phyloP scores from a whole-genome alignment of 306 rosid genomes.

The cucumber (Cucumis sativus) region DNA sequence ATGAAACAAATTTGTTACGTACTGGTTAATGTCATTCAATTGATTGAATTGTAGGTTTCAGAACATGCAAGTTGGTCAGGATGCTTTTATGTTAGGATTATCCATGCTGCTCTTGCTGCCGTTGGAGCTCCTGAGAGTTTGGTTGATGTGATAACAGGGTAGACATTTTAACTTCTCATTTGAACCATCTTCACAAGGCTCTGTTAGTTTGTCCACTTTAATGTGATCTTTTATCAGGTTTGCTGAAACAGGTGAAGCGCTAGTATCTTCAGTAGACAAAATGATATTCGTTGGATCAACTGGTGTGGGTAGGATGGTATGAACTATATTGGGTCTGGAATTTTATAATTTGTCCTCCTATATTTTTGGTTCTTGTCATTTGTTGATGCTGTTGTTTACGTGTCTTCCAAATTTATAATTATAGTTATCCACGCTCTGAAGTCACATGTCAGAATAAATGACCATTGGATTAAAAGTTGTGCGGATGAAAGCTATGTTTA shows the following conservation, averaged over 20 bases:
- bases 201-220: conserved; percentile 3
- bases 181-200: neutral
- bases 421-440: neutral
- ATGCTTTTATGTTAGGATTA: conserved; percentile 82
- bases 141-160: conserved; percentile 94
- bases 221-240: conserved; percentile 41
- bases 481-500: neutral
- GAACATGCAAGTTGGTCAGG: conserved; percentile 99
- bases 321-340: conserved; percentile 1
- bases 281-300: conserved; percentile 93
- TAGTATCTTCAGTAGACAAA: conserved; percentile 88
- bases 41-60: conserved; percentile 45
- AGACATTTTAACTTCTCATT: conserved; percentile 15
- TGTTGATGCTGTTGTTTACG: neutral
- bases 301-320: conserved; percentile 94
- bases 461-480: neutral
- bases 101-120: conserved; percentile 97
- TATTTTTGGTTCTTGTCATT: neutral
- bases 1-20: neutral
- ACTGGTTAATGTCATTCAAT: neutral
- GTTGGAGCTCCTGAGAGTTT: conserved; percentile 97
- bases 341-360: neutral
- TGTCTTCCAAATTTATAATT: neutral
- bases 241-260: conserved; percentile 93
- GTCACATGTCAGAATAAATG: neutral